phyloP scores from a whole-genome alignment of 805 yeast genomes.

The Saccharomycopsis sp. region DNA sequence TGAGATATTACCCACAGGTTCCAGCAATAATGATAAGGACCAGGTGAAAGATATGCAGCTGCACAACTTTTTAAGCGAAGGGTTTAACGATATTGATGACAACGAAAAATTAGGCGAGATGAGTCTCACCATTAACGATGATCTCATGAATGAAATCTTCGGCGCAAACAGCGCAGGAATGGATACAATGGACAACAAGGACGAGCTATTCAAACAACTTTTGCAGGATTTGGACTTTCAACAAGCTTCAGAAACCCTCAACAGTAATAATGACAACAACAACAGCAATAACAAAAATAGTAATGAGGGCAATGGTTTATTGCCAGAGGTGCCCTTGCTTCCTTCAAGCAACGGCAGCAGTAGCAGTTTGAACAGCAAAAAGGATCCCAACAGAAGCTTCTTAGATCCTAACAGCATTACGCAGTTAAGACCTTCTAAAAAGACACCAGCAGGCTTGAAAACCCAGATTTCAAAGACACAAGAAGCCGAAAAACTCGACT shows the following conservation, averaged over 20 bases:
- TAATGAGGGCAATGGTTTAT: neutral
- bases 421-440: neutral
- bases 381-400: slow-evolving; percentile 1
- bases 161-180: neutral
- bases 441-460: neutral
- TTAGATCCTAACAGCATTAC: slow-evolving; percentile 8
- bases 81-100: neutral
- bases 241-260: neutral
- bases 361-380: slow-evolving; percentile 4
- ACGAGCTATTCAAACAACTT: neutral
- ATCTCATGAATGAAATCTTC: slow-evolving; percentile 17
- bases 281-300: neutral
- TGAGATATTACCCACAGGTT: slow-evolving; percentile 5
- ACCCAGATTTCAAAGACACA: neutral
- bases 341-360: slow-evolving; percentile 3
- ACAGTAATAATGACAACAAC: neutral
- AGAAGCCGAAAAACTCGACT: neutral
- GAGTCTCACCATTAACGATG: slow-evolving; percentile 20
- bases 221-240: neutral
- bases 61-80: slow-evolving; percentile 1
- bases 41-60: neutral
- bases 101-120: slow-evolving; percentile 7
- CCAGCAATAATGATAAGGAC: neutral
- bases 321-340: neutral
- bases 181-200: neutral